phyloP scores from a whole-genome alignment of 176 grass and related monocot species.

The Carex scoparia region DNA sequence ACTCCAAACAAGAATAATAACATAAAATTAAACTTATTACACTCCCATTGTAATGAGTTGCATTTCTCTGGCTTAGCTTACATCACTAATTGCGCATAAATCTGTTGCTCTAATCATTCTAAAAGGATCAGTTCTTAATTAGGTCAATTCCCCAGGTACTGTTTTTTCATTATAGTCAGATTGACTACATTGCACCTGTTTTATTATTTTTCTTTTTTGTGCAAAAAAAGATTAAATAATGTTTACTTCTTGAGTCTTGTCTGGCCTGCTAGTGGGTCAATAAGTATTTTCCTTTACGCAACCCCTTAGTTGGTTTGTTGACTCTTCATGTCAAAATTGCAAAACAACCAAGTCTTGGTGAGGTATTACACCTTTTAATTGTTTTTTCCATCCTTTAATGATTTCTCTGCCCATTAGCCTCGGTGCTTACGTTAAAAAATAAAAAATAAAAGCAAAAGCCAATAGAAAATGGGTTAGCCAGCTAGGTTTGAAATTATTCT shows the following conservation, averaged over 20 bases:
- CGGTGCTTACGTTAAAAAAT: not conserved
- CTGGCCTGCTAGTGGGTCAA: not conserved
- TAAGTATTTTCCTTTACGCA: not conserved
- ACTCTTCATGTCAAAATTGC: not conserved
- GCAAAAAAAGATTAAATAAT: not conserved
- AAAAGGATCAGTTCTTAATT: not conserved
- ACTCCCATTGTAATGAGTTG: no score
- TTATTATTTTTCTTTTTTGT: not conserved
- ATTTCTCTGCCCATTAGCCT: not conserved
- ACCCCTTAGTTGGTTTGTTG: not conserved
- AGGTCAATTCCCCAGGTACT: not conserved
- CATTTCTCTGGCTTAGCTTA: no score
- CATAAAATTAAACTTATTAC: no score
- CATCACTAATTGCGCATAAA: not conserved
- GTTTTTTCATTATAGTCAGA: not conserved
- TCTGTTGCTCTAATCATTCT: not conserved
- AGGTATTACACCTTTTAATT: not conserved
- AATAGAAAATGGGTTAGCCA: not conserved
- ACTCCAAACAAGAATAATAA: no score
- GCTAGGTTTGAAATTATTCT: not conserved
- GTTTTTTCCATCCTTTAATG: not conserved
- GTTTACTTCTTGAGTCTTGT: not conserved
- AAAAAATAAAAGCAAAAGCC: not conserved
- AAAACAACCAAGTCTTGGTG: not conserved
- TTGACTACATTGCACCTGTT: not conserved